Conservation (phyloP, 1,284 basidiomycete species). For the Fomitiporia mediterranea region DNA sequence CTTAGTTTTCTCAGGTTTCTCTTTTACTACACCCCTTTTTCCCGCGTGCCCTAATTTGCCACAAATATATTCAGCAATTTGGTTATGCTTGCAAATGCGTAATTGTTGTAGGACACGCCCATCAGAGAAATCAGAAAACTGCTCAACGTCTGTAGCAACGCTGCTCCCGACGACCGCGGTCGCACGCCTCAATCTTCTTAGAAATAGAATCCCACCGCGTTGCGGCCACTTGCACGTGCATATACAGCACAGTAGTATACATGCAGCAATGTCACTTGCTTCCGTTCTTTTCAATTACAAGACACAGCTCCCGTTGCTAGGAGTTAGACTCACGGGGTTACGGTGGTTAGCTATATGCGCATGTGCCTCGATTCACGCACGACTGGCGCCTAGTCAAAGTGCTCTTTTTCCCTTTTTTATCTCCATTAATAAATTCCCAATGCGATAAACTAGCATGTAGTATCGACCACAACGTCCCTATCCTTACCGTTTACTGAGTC, state of each 20-base stretch:
- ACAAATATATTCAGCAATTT: not conserved
- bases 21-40: not conserved
- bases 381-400: not conserved
- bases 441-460: not conserved
- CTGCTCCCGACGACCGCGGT: not conserved
- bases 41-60: not conserved
- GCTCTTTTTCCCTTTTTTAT: not conserved
- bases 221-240: not conserved
- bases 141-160: not conserved
- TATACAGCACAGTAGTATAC: not conserved
- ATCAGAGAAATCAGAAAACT: not conserved
- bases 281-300: not conserved
- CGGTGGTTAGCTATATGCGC: too few relatives aligned
- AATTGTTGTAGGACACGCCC: not conserved
- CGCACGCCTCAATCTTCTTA: not conserved
- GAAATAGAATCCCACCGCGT: not conserved
- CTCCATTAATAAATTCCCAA: not conserved
- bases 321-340: not conserved
- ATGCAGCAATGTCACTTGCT: not conserved
- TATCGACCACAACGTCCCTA: conserved; percentile 3
- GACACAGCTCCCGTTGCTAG: not conserved
- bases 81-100: not conserved
- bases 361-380: too few relatives aligned
- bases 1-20: not conserved
- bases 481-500: conserved; percentile 7